These are phyloP conservation scores for Calonectria pseudoreteaudii DNA, from an alignment of 2,329 filamentous ascomycete genomes.

Conservation along the genomic window DNA sequence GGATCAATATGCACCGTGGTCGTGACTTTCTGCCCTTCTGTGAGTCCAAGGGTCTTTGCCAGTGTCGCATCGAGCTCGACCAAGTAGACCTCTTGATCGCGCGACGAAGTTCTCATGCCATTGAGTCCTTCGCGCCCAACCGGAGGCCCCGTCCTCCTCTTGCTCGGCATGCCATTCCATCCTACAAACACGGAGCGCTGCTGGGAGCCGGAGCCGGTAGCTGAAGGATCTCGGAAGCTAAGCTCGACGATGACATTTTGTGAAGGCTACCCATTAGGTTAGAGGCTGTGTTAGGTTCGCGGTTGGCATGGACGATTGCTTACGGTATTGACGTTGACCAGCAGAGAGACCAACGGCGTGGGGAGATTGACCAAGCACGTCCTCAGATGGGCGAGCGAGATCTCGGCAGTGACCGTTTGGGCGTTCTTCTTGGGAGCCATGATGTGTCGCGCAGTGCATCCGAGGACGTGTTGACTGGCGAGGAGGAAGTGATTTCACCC, in stretches of 20 bases:
- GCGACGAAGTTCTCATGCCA: constrained; percentile 65
- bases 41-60: constrained; percentile 79
- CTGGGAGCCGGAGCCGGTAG: constrained; percentile 59
- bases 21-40: constrained; percentile 83
- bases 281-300: constrained; percentile 12
- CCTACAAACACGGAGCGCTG: constrained; percentile 86
- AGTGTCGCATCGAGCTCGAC: constrained; percentile 92
- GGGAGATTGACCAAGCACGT: constrained; percentile 97
- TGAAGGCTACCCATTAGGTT: constrained; percentile 69
- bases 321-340: constrained; percentile 92
- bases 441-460: constrained; percentile 25
- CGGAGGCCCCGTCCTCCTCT: constrained; percentile 79
- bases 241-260: constrained; percentile 98
- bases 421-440: constrained; percentile 66
- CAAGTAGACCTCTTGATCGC: constrained; percentile 80
- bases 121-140: constrained; percentile 80
- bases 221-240: constrained; percentile 70
- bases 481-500: constrained; percentile 19
- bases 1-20: constrained; percentile 86
- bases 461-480: constrained; percentile 2
- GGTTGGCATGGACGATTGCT: constrained; percentile 46
- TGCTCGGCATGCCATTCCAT: constrained; percentile 98
- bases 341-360: constrained; percentile 81
- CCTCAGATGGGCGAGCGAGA: constrained; percentile 88
- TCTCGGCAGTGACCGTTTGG: constrained; percentile 80